A percentile compares a stretch with the other conserved stretches of the same genome.
These are phyloP conservation scores for Tolypocladium album DNA, from an alignment of 2,329 filamentous ascomycete species.

Conservation along the genomic window DNA sequence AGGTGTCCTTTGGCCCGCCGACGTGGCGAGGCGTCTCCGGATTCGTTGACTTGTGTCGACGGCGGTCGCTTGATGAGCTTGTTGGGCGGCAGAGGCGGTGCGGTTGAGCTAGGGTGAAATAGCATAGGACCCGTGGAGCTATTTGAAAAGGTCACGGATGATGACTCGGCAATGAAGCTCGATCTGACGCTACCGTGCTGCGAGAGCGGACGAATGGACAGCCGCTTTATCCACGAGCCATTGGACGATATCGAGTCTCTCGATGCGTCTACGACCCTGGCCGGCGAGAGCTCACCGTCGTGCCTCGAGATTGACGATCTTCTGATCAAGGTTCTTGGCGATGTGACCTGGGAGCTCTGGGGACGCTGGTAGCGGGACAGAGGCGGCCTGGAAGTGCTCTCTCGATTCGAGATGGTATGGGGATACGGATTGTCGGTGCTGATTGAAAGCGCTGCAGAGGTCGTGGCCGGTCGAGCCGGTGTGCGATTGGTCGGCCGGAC, in stretches of 20 bases:
- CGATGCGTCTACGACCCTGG: constrained; percentile 30
- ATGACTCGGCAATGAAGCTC: constrained; percentile 54
- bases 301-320: constrained; percentile 32
- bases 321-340: constrained; percentile 26
- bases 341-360: constrained; percentile 27
- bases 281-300: constrained; percentile 24
- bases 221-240: constrained; percentile 61
- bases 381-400: constrained; percentile 23
- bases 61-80: constrained; percentile 68
- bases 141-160: constrained; percentile 55
- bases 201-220: constrained; percentile 55
- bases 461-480: constrained; percentile 30
- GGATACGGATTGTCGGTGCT: constrained; percentile 18
- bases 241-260: constrained; percentile 50
- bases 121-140: constrained; percentile 57
- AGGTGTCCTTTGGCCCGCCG: constrained; percentile 49
- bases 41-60: constrained; percentile 37
- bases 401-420: constrained; percentile 16
- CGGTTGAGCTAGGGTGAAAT: constrained; percentile 22
- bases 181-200: constrained; percentile 55
- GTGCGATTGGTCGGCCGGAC: constrained; percentile 14
- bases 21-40: constrained; percentile 26
- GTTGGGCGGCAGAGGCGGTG: constrained; percentile 49
- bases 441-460: constrained; percentile 22
- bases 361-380: constrained; percentile 26